phyloP scores from a whole-genome alignment of 2,329 filamentous ascomycete genomes.

The Fusarium sulawesiense region DNA sequence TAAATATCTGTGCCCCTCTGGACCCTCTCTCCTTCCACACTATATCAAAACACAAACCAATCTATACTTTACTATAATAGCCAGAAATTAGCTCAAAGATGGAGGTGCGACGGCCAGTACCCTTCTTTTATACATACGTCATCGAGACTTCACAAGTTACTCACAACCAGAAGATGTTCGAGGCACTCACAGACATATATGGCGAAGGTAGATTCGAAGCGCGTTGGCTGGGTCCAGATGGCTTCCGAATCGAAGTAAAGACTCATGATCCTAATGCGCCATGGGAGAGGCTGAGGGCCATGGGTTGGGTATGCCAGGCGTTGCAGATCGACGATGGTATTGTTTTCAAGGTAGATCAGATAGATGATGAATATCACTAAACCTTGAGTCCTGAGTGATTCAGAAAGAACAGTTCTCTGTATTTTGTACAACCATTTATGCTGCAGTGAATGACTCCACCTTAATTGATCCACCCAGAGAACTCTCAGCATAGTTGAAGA shows the following conservation, averaged over 20 bases:
- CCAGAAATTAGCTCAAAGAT: no score
- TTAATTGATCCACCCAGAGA: conserved; percentile 52
- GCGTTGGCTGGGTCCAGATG: accelerated
- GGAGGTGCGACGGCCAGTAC: no score
- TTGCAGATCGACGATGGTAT: background rate
- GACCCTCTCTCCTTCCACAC: no score
- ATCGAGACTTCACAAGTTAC: background rate
- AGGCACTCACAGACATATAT: background rate
- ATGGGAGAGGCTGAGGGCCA: background rate
- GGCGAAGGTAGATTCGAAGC: background rate
- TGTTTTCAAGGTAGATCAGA: no score
- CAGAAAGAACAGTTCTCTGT: background rate
- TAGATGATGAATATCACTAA: no score
- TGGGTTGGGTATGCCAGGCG: background rate
- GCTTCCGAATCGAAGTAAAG: background rate
- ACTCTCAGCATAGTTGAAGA: conserved; percentile 62
- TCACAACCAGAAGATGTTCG: background rate
- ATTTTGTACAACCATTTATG: background rate
- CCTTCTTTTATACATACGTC: background rate
- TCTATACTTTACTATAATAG: no score
- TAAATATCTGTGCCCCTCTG: no score
- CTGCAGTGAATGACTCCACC: conserved; percentile 34
- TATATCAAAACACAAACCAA: no score
- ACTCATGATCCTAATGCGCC: background rate
- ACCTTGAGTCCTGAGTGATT: no score